Evolutionary conservation across 768 basidiomycete species (phyloP).

Genomic region (Amanita polypyramis): DNA sequence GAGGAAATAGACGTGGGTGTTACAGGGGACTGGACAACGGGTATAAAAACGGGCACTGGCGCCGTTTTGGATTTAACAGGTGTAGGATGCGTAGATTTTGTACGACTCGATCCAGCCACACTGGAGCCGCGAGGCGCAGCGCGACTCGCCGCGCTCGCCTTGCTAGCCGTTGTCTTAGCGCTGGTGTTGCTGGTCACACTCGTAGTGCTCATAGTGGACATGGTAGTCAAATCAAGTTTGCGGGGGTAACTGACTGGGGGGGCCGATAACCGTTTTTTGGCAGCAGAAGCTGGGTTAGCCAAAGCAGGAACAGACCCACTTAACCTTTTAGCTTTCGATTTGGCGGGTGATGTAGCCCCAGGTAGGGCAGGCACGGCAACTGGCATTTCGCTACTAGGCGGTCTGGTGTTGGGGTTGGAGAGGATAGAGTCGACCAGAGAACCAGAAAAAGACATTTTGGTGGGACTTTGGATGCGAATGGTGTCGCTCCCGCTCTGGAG

Average conservation of each 20-base stretch:
- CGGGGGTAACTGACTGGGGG: background rate
- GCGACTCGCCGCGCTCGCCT: slow-evolving; percentile 4
- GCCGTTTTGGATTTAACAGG: background rate
- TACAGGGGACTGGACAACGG: background rate
- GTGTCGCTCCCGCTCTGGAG: slow-evolving; percentile 37
- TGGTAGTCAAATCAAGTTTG: background rate
- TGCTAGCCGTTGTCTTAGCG: slow-evolving; percentile 15
- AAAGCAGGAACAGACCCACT: slow-evolving; percentile 30
- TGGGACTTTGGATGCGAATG: slow-evolving; percentile 21
- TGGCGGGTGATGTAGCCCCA: slow-evolving; percentile 12
- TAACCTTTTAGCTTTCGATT: slow-evolving; percentile 17
- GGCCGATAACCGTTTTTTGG: background rate
- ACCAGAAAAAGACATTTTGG: background rate
- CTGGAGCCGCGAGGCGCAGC: slow-evolving; percentile 8
- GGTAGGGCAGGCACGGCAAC: slow-evolving; percentile 27
- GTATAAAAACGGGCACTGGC: background rate
- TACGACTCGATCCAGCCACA: slow-evolving; percentile 16
- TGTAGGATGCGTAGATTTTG: background rate
- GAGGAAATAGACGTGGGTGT: background rate
- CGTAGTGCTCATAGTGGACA: background rate
- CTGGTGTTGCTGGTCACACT: slow-evolving; percentile 12
- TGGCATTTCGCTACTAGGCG: slow-evolving; percentile 45
- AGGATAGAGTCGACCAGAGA: slow-evolving; percentile 4
- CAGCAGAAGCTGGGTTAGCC: slow-evolving; percentile 7
- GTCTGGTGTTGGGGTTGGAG: slow-evolving; percentile 13